These are phyloP conservation scores for Salix caprea DNA, from an alignment of 345 rosid species.

Conservation along the genomic window DNA sequence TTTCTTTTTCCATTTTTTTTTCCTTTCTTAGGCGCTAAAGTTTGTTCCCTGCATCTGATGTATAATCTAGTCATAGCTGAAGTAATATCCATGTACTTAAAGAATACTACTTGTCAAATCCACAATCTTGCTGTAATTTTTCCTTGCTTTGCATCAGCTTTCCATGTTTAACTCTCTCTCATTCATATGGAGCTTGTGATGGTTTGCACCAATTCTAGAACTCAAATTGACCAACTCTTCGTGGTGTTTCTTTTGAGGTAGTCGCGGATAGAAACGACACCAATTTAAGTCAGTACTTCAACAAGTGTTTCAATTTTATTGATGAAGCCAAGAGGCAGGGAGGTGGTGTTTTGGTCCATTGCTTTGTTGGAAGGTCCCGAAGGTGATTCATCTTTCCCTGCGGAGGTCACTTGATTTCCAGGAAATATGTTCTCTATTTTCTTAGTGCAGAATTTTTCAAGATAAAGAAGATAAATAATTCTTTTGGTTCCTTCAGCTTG, in stretches of 20 bases:
- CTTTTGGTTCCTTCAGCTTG: background rate
- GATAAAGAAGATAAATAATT: too few relatives aligned
- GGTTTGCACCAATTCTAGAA: background rate
- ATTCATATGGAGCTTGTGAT: too few relatives aligned
- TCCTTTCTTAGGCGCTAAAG: too few relatives aligned
- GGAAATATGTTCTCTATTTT: background rate
- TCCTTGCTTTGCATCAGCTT: background rate
- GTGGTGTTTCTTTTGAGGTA: conserved; percentile 16
- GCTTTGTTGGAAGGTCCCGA: conserved; percentile 73
- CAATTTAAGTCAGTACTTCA: conserved; percentile 49
- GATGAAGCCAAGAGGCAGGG: conserved; percentile 63
- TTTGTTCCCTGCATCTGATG: too few relatives aligned
- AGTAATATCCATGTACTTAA: too few relatives aligned
- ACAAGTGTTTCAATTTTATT: conserved; percentile 63
- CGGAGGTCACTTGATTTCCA: background rate
- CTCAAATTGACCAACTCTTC: background rate
- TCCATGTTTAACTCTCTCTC: background rate
- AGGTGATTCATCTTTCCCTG: conserved; percentile 40
- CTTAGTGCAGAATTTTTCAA: background rate
- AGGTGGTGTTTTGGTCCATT: conserved; percentile 70
- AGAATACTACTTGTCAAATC: too few relatives aligned
- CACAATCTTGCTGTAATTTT: background rate
- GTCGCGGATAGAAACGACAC: conserved; percentile 62
- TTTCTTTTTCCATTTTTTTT: too few relatives aligned
- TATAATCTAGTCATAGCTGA: too few relatives aligned